These are phyloP conservation scores for Diaporthe citriasiana DNA, from an alignment of 2,329 filamentous ascomycete genomes.

Conservation along the genomic window DNA sequence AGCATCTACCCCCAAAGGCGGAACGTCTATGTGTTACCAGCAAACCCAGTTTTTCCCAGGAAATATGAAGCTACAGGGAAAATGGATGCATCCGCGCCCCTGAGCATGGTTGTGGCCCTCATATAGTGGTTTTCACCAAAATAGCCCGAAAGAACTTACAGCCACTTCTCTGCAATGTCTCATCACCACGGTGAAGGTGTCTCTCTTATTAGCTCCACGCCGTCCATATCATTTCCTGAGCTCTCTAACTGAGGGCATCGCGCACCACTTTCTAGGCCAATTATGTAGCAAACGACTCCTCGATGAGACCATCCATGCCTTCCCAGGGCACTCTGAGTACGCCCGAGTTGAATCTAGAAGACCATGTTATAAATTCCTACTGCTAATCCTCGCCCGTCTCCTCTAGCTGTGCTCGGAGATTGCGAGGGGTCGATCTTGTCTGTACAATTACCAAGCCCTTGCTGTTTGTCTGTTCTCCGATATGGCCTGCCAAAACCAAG, in stretches of 20 bases:
- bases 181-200: not conserved
- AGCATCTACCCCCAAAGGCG: not conserved
- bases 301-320: slow-evolving; percentile 38
- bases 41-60: no score
- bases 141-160: not conserved
- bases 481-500: slow-evolving; percentile 44
- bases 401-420: slow-evolving; percentile 43
- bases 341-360: slow-evolving; percentile 47
- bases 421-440: slow-evolving; percentile 43
- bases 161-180: not conserved
- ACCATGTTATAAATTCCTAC: slow-evolving; percentile 42
- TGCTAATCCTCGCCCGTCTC: slow-evolving; percentile 36
- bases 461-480: slow-evolving; percentile 37
- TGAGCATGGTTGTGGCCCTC: no score
- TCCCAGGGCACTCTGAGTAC: slow-evolving; percentile 46
- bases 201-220: not conserved
- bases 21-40: not conserved
- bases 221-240: not conserved
- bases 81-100: no score
- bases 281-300: slow-evolving; percentile 21
- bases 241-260: slow-evolving; percentile 1
- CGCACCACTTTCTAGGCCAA: slow-evolving; percentile 14
- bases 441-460: slow-evolving; percentile 42
- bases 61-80: no score
- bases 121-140: no score